phyloP scores from a whole-genome alignment of 179 eudicot species.

The Spinacia oleracea region DNA sequence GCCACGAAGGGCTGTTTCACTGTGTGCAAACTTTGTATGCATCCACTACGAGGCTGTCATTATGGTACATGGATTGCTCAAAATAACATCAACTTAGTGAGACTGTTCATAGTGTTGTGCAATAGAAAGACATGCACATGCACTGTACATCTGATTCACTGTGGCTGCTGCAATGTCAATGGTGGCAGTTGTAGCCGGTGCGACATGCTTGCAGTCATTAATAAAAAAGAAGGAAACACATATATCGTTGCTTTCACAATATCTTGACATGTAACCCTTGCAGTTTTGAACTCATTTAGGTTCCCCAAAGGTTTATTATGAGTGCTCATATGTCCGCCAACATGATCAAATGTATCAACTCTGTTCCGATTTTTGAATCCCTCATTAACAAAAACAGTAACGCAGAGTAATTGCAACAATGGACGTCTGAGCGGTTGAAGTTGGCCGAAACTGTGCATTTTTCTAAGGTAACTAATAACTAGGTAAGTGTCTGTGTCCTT shows the following conservation, averaged over 20 bases:
- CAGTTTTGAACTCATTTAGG: background rate
- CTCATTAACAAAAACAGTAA: background rate
- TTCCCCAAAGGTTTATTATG: constrained; percentile 1
- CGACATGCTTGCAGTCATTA: too few relatives aligned
- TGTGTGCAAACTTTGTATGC: background rate
- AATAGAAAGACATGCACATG: too few relatives aligned
- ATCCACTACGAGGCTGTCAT: background rate
- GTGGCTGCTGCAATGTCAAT: too few relatives aligned
- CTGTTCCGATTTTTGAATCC: background rate
- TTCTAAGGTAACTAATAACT: too few relatives aligned
- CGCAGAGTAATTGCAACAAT: background rate
- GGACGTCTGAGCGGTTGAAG: too few relatives aligned
- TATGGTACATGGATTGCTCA: background rate
- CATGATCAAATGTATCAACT: background rate
- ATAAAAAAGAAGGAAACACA: too few relatives aligned
- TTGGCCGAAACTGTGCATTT: too few relatives aligned
- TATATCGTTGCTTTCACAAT: too few relatives aligned
- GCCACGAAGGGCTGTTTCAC: background rate
- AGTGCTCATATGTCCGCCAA: background rate
- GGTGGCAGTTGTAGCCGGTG: background rate
- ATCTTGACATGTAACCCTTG: background rate
- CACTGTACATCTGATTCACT: too few relatives aligned
- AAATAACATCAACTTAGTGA: background rate
- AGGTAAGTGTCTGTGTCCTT: too few relatives aligned
- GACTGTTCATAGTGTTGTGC: background rate